Conservation (phyloP, 768 basidiomycete species). For the Coprinopsis strossmayeri region DNA sequence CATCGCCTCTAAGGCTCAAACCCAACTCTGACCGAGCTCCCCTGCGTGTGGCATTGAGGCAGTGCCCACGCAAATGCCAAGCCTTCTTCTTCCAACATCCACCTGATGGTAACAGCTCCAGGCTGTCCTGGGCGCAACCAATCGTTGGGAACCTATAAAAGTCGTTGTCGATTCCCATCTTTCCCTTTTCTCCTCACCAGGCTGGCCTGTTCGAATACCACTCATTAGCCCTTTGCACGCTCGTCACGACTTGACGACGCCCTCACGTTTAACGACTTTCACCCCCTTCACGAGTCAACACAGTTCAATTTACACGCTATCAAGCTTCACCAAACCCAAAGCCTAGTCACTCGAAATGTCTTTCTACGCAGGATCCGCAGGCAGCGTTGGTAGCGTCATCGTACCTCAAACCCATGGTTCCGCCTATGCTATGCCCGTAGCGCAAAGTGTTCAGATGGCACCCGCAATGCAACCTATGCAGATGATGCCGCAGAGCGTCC, state of each 20-base stretch:
- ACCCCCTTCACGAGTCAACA: neutral
- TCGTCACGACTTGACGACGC: neutral
- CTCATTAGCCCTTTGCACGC: slow-evolving; percentile 4
- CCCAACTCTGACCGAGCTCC: too few species aligned
- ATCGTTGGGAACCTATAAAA: too few species aligned
- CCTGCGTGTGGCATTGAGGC: too few species aligned
- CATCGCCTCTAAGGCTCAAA: too few species aligned
- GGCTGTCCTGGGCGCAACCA: too few species aligned
- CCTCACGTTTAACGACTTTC: slow-evolving; percentile 1
- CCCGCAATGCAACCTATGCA: neutral
- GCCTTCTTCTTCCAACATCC: too few species aligned
- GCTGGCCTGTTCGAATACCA: slow-evolving; percentile 10
- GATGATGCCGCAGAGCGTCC: neutral
- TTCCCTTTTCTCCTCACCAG: slow-evolving; percentile 6
- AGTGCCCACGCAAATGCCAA: too few species aligned
- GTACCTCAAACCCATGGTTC: neutral
- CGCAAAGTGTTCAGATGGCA: neutral
- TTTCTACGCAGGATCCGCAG: slow-evolving; percentile 13
- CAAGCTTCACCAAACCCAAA: neutral
- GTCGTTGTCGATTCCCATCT: neutral
- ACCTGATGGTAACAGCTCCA: too few species aligned
- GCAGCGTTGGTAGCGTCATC: slow-evolving; percentile 11
- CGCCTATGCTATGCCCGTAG: neutral
- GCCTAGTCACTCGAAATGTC: slow-evolving; percentile 3
- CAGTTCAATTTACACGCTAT: neutral